phyloP scores from a whole-genome alignment of 2,329 filamentous ascomycete species.

The Trichoderma breve region DNA sequence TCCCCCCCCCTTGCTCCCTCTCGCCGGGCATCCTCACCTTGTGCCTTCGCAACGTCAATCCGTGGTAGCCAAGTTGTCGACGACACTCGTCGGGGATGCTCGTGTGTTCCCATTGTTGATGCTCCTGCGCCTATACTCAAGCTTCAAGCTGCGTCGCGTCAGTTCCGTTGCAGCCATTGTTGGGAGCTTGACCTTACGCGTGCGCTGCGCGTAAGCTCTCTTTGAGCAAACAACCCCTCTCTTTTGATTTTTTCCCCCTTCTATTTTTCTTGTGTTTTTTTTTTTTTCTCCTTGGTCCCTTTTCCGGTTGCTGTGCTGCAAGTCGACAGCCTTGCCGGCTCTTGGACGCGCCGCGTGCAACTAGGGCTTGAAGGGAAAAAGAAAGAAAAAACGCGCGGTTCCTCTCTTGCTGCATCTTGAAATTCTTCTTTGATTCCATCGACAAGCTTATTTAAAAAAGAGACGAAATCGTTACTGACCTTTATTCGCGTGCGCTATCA shows the following conservation, averaged over 20 bases:
- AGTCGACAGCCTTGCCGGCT: slow-evolving; percentile 1
- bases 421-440: slow-evolving; percentile 16
- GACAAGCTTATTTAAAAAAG: slow-evolving; percentile 6
- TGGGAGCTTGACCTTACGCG: slow-evolving; percentile 19
- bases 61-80: neutral
- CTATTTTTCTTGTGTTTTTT: neutral
- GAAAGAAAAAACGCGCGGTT: neutral
- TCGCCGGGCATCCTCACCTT: slow-evolving; percentile 21
- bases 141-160: slow-evolving; percentile 20
- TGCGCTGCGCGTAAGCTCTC: slow-evolving; percentile 18
- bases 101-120: slow-evolving; percentile 17
- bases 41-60: slow-evolving; percentile 23
- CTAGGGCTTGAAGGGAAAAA: neutral
- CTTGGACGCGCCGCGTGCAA: slow-evolving; percentile 4
- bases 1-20: slow-evolving; percentile 22
- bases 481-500: slow-evolving; percentile 25
- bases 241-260: neutral
- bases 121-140: slow-evolving; percentile 4
- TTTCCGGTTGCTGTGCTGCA: neutral
- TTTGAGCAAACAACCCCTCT: slow-evolving; percentile 19
- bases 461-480: slow-evolving; percentile 24
- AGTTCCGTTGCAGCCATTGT: slow-evolving; percentile 17
- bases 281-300: neutral
- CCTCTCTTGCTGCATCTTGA: slow-evolving; percentile 3
- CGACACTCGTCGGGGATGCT: slow-evolving; percentile 3